Evolutionary conservation across 805 yeast genomes (phyloP).

Genomic region (Candida vartiovaarae): DNA sequence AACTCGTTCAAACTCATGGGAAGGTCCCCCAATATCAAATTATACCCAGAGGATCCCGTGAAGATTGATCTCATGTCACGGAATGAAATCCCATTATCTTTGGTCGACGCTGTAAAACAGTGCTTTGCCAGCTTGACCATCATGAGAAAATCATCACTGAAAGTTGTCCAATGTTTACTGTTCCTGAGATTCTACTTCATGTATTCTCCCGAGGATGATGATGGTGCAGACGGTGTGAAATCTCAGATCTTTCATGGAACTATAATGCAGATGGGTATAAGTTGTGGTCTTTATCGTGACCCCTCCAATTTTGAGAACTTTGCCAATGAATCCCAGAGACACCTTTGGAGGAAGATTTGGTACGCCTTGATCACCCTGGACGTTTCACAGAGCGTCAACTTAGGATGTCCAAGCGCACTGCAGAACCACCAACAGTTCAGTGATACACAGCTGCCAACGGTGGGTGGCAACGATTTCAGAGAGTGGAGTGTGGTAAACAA

Average conservation of each 20-base stretch:
- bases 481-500: constrained; percentile 43
- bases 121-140: constrained; percentile 35
- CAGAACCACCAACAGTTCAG: constrained; percentile 32
- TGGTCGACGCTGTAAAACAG: constrained; percentile 39
- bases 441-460: constrained; percentile 37
- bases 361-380: constrained; percentile 36
- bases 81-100: constrained; percentile 33
- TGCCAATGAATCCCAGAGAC: constrained; percentile 32
- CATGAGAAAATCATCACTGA: constrained; percentile 37
- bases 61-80: constrained; percentile 27
- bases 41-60: constrained; percentile 16
- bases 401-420: constrained; percentile 34
- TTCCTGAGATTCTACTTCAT: constrained; percentile 48
- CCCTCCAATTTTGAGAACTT: constrained; percentile 46
- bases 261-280: constrained; percentile 58
- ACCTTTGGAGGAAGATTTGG: constrained; percentile 57
- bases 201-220: constrained; percentile 54
- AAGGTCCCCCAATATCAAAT: constrained; percentile 9
- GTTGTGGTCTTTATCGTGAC: constrained; percentile 63
- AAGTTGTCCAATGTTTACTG: constrained; percentile 52
- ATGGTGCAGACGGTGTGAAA: constrained; percentile 51
- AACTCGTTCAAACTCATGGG: constrained; percentile 17
- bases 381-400: constrained; percentile 33
- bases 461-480: constrained; percentile 25
- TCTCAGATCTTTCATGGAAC: constrained; percentile 49